Evolutionary conservation across 2,329 filamentous ascomycete species (phyloP).

Genomic region (Alternaria alternata): DNA sequence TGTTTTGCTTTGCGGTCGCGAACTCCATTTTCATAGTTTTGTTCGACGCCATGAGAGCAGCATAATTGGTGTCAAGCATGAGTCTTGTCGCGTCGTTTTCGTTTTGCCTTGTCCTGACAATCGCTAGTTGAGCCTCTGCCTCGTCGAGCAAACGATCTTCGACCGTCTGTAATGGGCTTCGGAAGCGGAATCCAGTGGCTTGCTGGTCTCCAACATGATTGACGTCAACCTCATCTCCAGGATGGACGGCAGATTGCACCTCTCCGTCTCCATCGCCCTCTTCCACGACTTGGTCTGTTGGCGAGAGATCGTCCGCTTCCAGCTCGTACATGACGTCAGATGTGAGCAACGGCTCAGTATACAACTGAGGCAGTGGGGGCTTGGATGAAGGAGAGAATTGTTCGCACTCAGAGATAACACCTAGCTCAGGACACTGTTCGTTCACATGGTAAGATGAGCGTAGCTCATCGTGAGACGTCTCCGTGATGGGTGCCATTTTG

Average conservation of each 20-base stretch:
- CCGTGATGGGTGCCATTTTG: constrained; percentile 37
- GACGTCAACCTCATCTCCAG: constrained; percentile 10
- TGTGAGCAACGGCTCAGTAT: constrained; percentile 2
- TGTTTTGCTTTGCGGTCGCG: neutral
- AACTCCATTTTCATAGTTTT: constrained; percentile 20
- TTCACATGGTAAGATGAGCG: constrained; percentile 15
- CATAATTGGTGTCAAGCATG: constrained; percentile 17
- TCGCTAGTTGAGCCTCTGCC: constrained; percentile 18
- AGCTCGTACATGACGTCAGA: constrained; percentile 13
- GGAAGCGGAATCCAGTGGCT: constrained; percentile 3
- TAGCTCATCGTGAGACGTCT: constrained; percentile 29
- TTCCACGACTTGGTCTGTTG: constrained; percentile 11
- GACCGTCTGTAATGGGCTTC: constrained; percentile 31
- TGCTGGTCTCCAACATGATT: constrained; percentile 4
- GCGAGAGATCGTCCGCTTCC: constrained; percentile 22
- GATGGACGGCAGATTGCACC: constrained; percentile 7
- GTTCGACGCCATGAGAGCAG: constrained; percentile 19
- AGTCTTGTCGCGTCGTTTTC: constrained; percentile 16
- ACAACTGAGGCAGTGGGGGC: constrained; percentile 1
- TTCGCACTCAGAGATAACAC: constrained; percentile 31
- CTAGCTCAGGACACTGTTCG: constrained; percentile 23
- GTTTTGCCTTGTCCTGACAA: neutral
- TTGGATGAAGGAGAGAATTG: constrained; percentile 2
- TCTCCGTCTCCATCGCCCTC: neutral
- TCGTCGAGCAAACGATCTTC: constrained; percentile 36